Conservation (phyloP, 495 filamentous ascomycete genomes). For the Annulohypoxylon bovei region DNA sequence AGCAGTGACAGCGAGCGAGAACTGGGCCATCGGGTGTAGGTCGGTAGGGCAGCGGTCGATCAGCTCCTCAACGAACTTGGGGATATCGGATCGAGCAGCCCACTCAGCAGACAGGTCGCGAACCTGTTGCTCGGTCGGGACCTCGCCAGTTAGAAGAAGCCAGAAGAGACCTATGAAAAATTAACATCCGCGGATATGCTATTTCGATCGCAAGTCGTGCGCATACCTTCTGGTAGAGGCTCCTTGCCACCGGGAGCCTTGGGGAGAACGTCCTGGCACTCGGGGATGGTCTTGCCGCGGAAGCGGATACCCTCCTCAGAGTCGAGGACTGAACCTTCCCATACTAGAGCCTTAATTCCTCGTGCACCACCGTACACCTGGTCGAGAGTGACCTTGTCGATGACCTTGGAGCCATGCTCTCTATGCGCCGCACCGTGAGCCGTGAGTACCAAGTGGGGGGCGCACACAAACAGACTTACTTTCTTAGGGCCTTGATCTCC, state of each 20-base stretch:
- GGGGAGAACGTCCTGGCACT: conserved; percentile 96
- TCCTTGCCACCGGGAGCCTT: conserved; percentile 95
- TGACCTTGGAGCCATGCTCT: conserved; percentile 91
- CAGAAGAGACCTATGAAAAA: conserved; percentile 89
- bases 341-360: conserved; percentile 97
- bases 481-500: conserved; percentile 97
- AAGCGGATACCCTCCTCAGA: conserved; percentile 99
- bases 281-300: conserved; percentile 96
- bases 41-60: conserved; percentile 99
- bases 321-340: conserved; percentile 99
- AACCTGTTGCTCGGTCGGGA: conserved; percentile 96
- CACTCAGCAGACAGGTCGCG: conserved; percentile 97
- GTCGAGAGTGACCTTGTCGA: conserved; percentile 98
- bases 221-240: conserved; percentile 89
- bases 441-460: not conserved
- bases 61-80: conserved; percentile 97
- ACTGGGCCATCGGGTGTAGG: conserved; percentile 99
- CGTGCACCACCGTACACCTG: conserved; percentile 99
- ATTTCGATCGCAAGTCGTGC: not conserved
- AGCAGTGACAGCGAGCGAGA: conserved; percentile 96
- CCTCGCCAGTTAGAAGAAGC: conserved; percentile 96
- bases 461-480: conserved; percentile 65
- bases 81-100: conserved; percentile 95
- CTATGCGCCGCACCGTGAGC: conserved; percentile 56
- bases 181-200: conserved; percentile 34